These are phyloP conservation scores for Arabidopsis lyrata DNA, from an alignment of 441 rosid genomes.

Conservation along the genomic window DNA sequence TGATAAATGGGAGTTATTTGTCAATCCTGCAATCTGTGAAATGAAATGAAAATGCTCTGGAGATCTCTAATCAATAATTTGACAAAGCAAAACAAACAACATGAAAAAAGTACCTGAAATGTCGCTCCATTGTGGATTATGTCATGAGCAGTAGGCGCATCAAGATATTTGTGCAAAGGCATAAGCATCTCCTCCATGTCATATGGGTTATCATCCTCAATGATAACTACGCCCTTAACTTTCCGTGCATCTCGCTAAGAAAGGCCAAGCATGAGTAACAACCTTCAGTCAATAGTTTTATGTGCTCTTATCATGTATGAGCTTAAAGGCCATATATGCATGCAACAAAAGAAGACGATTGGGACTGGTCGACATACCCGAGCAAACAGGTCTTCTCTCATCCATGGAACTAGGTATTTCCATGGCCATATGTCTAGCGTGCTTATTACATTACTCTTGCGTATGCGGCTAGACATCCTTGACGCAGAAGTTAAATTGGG, in stretches of 20 bases:
- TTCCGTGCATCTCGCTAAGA: constrained; percentile 75
- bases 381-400: constrained; percentile 93
- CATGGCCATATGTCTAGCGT: constrained; percentile 99
- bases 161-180: constrained; percentile 83
- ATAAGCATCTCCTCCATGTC: constrained; percentile 79
- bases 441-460: constrained; percentile 69
- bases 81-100: constrained; percentile 21
- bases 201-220: constrained; percentile 68
- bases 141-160: constrained; percentile 74
- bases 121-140: constrained; percentile 97
- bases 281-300: constrained; percentile 20
- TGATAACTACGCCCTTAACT: constrained; percentile 51
- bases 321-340: constrained; percentile 2
- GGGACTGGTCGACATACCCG: constrained; percentile 60
- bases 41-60: constrained; percentile 45
- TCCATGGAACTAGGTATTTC: constrained; percentile 98
- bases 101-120: constrained; percentile 67
- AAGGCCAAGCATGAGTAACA: constrained; percentile 31
- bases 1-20: constrained; percentile 80
- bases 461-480: constrained; percentile 72
- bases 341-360: constrained; percentile 13
- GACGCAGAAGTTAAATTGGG: constrained; percentile 89
- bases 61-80: constrained; percentile 35
- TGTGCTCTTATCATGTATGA: constrained; percentile 18
- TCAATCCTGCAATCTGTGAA: constrained; percentile 91